Base-by-base conservation (phyloP, 1,139 yeast species). In the Blastobotrys arbuscula region DNA sequence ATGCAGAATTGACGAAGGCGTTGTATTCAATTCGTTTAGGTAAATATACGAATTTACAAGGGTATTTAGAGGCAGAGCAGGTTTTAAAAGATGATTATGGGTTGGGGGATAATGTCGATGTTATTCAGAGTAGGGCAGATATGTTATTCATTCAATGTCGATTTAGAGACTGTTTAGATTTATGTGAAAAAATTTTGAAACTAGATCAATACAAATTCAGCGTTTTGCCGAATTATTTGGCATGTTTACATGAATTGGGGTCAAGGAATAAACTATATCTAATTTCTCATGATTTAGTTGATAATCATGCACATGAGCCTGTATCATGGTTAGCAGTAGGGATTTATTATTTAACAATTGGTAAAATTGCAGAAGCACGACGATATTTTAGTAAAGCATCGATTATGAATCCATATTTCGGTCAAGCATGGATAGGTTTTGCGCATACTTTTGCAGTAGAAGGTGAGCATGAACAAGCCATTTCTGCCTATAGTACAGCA, bases 391-490 rank as follows among this genome's bases (percentile, higher is more conserved):
- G 94, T 49, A 90, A 88, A 64, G 92, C 97, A 0, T 88, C 97
- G 0, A 75, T 89, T 57, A 68, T 90, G 56, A 84, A 88, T 58
- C 96, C 98, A 1, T 86, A 84, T 57, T 89, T 87, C 69, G 95
- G 95, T 0, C 94, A 87, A 49, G 96, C 97, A 1, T 94, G 98
- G 98, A 82, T 94, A 43, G 98, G 97, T 1, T 94, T 94, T 71
- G 97, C 97, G 1, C 97, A 92, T 63, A 90, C 98, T 0, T 94
- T 89, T 75, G 97, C 97, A 0, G 84, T 87, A 1, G 98, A 94
- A 65, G 96, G 97, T 9, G 99, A 94, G 67, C 97, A 94, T 61
- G 99, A 94, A 64, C 98, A 94, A 66, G 98, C 98, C 1, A 84
- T 92, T 19, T 84, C 96, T 52, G 98, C 98, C 0, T 94, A 90